Evolutionary conservation across 2,329 filamentous ascomycete genomes (phyloP).

Genomic region (Epichloe sibirici): DNA sequence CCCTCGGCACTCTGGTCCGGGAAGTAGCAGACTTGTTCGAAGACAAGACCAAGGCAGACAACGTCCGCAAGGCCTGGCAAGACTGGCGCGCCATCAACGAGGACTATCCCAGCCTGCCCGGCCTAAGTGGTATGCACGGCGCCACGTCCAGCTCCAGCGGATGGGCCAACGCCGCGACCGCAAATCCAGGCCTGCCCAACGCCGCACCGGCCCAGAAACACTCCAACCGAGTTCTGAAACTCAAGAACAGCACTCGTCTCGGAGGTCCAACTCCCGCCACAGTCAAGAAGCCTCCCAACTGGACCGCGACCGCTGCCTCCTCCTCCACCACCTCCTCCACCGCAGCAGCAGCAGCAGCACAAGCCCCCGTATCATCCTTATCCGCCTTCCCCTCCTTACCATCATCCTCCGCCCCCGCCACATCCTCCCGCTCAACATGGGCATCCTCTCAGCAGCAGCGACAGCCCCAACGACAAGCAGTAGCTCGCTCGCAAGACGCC

Average conservation of each 20-base stretch:
- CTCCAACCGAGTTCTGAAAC: conserved; percentile 42
- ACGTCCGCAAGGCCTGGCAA: conserved; percentile 74
- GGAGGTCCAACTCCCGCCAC: conserved; percentile 21
- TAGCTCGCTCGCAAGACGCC: conserved; percentile 38
- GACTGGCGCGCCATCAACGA: conserved; percentile 95
- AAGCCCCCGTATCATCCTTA: not conserved
- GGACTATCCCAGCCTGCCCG: conserved; percentile 82
- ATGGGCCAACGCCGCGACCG: conserved; percentile 48
- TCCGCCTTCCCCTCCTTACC: not conserved
- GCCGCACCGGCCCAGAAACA: conserved; percentile 33
- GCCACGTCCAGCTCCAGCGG: conserved; percentile 42
- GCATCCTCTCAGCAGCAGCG: conserved; percentile 14
- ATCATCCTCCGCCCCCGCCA: conserved; percentile 24
- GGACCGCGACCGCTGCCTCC: not conserved
- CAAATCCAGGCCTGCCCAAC: conserved; percentile 35
- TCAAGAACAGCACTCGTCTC: conserved; percentile 44
- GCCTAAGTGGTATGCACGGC: conserved; percentile 56
- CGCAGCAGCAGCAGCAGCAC: conserved; percentile 15
- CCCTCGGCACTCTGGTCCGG: conserved; percentile 78
- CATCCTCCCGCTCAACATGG: conserved; percentile 12
- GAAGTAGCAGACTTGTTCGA: conserved; percentile 92
- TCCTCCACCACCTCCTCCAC: conserved; percentile 13
- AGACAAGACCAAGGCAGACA: conserved; percentile 59
- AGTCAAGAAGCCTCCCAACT: not conserved
- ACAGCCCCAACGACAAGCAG: conserved; percentile 23